Evolutionary conservation across 192 early-diverging fungal genomes (phyloP).

Genomic region (Chytriomyces sp.): DNA sequence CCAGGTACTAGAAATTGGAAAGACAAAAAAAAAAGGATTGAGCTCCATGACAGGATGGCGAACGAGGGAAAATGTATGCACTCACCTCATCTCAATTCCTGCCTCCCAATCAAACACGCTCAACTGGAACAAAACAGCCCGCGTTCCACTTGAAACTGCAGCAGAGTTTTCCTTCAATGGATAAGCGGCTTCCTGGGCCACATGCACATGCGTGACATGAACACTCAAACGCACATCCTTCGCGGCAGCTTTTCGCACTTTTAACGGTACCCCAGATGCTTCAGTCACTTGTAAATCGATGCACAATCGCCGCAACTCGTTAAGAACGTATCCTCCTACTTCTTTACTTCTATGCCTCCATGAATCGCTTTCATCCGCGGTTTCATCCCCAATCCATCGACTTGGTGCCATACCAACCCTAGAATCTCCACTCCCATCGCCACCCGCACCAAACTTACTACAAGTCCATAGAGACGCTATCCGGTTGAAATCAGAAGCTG

Average conservation of each 20-base stretch:
- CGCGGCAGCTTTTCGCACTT: background rate
- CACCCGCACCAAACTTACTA: conserved; percentile 34
- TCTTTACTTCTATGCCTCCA: background rate
- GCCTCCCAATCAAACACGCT: background rate
- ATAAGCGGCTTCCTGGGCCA: conserved; percentile 2
- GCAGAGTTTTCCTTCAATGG: conserved; percentile 18
- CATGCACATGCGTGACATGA: conserved; percentile 15
- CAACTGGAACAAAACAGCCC: conserved; percentile 35
- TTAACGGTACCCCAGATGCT: background rate
- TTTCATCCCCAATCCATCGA: background rate
- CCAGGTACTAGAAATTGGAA: background rate
- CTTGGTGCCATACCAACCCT: background rate
- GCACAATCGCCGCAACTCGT: conserved; percentile 1
- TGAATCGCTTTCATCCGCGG: background rate
- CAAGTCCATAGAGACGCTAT: conserved; percentile 23
- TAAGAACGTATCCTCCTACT: background rate
- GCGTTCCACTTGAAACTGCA: conserved; percentile 16
- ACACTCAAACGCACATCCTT: conserved; percentile 1
- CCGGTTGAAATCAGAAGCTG: background rate
- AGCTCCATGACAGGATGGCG: background rate
- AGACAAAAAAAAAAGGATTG: too few relatives aligned
- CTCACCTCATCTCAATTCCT: background rate
- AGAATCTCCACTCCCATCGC: conserved; percentile 1
- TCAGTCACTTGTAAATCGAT: background rate
- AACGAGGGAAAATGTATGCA: background rate